These are phyloP conservation scores for Thalia dealbata DNA, from an alignment of 176 grass and related monocot species.

Conservation along the genomic window DNA sequence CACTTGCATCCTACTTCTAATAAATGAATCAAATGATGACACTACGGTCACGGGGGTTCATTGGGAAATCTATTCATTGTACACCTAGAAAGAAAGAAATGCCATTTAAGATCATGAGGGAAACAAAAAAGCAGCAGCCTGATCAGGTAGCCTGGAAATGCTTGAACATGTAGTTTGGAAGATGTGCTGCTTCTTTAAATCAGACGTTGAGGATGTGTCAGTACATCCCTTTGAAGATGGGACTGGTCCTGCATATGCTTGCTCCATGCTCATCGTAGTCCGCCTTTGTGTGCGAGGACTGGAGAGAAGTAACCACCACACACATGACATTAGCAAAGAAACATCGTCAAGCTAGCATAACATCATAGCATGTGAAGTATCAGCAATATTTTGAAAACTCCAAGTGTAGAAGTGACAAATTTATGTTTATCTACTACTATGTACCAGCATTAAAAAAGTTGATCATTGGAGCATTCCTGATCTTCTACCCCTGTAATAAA, in stretches of 20 bases:
- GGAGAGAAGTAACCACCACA: not conserved
- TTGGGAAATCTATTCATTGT: not conserved
- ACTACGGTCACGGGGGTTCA: not conserved
- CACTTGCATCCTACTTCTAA: not conserved
- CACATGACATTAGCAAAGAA: not conserved
- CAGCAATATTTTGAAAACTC: not conserved
- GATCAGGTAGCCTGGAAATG: not conserved
- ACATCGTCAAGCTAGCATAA: not conserved
- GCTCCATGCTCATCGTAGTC: constrained; percentile 95
- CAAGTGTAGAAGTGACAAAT: no score
- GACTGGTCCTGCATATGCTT: constrained; percentile 88
- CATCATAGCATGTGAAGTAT: not conserved
- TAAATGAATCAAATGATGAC: constrained; percentile 6
- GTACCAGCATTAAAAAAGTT: no score
- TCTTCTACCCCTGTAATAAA: no score
- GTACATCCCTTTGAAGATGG: constrained; percentile 99
- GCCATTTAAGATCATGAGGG: not conserved
- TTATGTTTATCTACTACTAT: not conserved
- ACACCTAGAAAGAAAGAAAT: not conserved
- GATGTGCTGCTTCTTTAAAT: not conserved
- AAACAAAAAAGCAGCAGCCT: not conserved
- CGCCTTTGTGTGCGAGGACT: constrained; percentile 92
- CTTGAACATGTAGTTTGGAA: not conserved
- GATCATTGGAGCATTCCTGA: no score
- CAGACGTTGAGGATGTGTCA: constrained; percentile 29